Evolutionary conservation across 768 basidiomycete genomes (phyloP).

Genomic region (Mycena kentingensis): DNA sequence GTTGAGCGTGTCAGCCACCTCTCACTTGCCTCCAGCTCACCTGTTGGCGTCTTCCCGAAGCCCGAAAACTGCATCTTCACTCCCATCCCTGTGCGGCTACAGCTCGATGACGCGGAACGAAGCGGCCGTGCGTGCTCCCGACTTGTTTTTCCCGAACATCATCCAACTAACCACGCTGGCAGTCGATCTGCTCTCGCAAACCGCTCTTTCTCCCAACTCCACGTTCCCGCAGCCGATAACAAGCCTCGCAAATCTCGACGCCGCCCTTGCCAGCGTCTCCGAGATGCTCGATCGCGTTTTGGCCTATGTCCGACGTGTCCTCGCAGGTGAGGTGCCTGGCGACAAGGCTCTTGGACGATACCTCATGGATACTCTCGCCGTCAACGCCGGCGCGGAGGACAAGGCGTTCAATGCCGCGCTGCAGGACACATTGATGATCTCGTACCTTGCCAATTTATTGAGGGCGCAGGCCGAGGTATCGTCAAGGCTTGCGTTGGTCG

Average conservation of each 20-base stretch:
- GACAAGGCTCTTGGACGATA: constrained; percentile 89
- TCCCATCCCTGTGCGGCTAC: constrained; percentile 86
- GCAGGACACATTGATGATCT: constrained; percentile 91
- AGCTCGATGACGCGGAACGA: constrained; percentile 80
- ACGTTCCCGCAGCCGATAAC: constrained; percentile 56
- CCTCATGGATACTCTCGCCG: constrained; percentile 82
- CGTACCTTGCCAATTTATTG: constrained; percentile 91
- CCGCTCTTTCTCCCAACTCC: constrained; percentile 45
- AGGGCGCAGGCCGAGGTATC: constrained; percentile 93
- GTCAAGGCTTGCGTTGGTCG: constrained; percentile 77
- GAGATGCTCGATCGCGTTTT: constrained; percentile 85
- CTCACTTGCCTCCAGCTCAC: constrained; percentile 63
- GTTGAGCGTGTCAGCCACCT: too few relatives aligned
- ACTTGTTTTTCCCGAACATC: constrained; percentile 6
- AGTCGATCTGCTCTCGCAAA: constrained; percentile 78
- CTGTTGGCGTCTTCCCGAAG: constrained; percentile 85
- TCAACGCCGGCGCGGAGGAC: constrained; percentile 61
- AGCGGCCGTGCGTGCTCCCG: constrained; percentile 68
- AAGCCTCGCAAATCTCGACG: constrained; percentile 76
- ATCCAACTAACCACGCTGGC: constrained; percentile 8
- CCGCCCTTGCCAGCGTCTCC: constrained; percentile 69
- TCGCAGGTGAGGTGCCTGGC: constrained; percentile 74
- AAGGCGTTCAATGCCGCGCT: constrained; percentile 74
- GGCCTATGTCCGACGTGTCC: constrained; percentile 78
- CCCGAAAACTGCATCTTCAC: constrained; percentile 95